Conservation (phyloP, 1,139 yeast species). For the Hanseniaspora gamundiae region DNA sequence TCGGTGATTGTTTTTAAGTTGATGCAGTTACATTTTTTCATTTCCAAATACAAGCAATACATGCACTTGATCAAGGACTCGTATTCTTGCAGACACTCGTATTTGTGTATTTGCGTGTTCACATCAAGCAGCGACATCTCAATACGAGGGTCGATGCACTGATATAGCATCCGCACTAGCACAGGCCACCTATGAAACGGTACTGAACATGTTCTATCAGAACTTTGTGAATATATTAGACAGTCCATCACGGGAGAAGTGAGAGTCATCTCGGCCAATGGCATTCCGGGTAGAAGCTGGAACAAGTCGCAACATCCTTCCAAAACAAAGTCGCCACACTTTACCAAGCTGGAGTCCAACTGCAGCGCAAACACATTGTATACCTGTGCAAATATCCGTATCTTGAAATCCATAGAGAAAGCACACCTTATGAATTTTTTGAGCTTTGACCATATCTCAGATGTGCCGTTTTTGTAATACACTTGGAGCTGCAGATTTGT, state of each 20-base stretch:
- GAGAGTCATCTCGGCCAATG: slow-evolving; percentile 6
- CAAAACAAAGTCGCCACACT: slow-evolving; percentile 11
- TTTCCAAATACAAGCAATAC: slow-evolving; percentile 24
- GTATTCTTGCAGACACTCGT: slow-evolving; percentile 17
- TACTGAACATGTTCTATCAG: slow-evolving; percentile 1
- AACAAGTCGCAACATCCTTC: background rate
- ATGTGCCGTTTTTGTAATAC: slow-evolving; percentile 7
- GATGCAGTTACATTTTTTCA: slow-evolving; percentile 18
- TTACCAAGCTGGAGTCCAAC: slow-evolving; percentile 8
- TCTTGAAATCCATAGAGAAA: slow-evolving; percentile 6
- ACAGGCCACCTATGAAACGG: slow-evolving; percentile 11
- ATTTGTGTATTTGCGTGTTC: slow-evolving; percentile 12
- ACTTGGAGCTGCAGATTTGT: slow-evolving; percentile 7
- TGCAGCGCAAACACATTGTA: slow-evolving; percentile 14
- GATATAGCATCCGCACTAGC: slow-evolving; percentile 13
- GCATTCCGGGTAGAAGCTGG: background rate
- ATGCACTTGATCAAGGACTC: slow-evolving; percentile 23
- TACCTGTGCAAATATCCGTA: slow-evolving; percentile 11
- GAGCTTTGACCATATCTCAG: slow-evolving; percentile 9
- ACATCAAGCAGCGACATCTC: slow-evolving; percentile 13
- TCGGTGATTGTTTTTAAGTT: slow-evolving; percentile 21
- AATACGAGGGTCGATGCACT: slow-evolving; percentile 16
- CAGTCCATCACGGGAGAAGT: slow-evolving; percentile 17
- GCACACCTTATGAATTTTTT: slow-evolving; percentile 15
- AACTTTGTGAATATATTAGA: slow-evolving; percentile 14